These are phyloP conservation scores for Xylaria sp. DNA, from an alignment of 495 filamentous ascomycete genomes.

Conservation along the genomic window DNA sequence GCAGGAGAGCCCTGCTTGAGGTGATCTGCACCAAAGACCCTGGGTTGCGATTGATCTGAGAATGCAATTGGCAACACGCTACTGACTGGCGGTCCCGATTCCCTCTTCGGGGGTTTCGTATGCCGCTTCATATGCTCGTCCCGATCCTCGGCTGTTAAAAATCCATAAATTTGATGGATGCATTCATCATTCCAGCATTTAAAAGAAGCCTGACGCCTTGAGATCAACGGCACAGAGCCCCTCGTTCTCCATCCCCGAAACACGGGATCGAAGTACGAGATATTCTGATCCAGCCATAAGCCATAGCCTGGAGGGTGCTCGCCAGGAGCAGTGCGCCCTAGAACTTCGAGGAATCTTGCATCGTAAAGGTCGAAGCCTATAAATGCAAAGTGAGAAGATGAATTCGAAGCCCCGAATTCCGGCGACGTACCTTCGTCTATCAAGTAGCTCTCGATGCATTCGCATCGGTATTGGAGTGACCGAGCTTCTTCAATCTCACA, in stretches of 20 bases:
- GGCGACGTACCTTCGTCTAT: slow-evolving; percentile 53
- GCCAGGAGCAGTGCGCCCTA: slow-evolving; percentile 47
- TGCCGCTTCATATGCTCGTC: slow-evolving; percentile 56
- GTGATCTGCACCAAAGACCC: slow-evolving; percentile 41
- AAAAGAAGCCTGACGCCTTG: slow-evolving; percentile 50
- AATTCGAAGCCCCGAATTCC: slow-evolving; percentile 18
- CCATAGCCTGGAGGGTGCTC: slow-evolving; percentile 52
- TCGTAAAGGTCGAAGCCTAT: slow-evolving; percentile 55
- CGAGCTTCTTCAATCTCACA: slow-evolving; percentile 59
- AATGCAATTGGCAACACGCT: slow-evolving; percentile 47
- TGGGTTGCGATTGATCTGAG: slow-evolving; percentile 43
- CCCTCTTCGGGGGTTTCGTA: slow-evolving; percentile 47
- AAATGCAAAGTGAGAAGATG: slow-evolving; percentile 9
- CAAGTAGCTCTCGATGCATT: slow-evolving; percentile 57
- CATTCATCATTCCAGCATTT: slow-evolving; percentile 60
- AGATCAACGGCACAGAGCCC: slow-evolving; percentile 49
- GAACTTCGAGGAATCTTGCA: slow-evolving; percentile 48
- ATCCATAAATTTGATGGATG: slow-evolving; percentile 60
- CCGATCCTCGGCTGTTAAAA: slow-evolving; percentile 51
- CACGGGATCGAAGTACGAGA: slow-evolving; percentile 54
- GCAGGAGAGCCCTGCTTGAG: slow-evolving; percentile 36
- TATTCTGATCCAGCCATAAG: slow-evolving; percentile 54
- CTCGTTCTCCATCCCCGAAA: slow-evolving; percentile 49
- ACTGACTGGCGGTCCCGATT: slow-evolving; percentile 52
- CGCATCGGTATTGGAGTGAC: slow-evolving; percentile 56